Evolutionary conservation across 495 filamentous ascomycete genomes (phyloP), one percentile per base, ranked within the genome.

Genomic region (Mycothermus thermophilus): DNA sequence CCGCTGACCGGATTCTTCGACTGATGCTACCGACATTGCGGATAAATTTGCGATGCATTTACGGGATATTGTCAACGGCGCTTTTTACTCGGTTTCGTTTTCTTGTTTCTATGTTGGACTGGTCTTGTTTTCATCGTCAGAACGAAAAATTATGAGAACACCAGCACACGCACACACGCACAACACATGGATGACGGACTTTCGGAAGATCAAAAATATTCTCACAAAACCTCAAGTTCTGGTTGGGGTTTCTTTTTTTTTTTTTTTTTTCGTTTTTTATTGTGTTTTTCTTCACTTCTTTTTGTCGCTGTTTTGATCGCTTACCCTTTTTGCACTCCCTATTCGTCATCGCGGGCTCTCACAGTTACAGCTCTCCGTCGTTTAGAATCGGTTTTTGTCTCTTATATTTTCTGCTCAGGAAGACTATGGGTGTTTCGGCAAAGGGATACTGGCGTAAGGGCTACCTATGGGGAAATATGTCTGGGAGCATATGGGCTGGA

Each of bases 211-310:
- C 22, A 6, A 25, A 11, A 11, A 25, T 11, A 6, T 25, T 25
- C 22, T 11, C 22, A 6, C 22, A 11, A 6, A 6, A 25, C 22
- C 32, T 15, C 12, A 8, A 10, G 11, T 18, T 24, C 32, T 12
- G 16, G 32, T 11, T 5, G 22, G 10, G 21, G 9, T 34, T 47
- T 27, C 24, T 3, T 36, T 25, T 39, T 8, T 34, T 39, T 29
- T 25, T 30, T 14, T 30, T 16, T 27, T 37, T 30, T 39, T 29
- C 27, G 13, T 27, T 23, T 22, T 26, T 26, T 13, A 34, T 32
- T n/a, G 8, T 17, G 13, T 23, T 16, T 11, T 12, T 6, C 22
- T 34, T 26, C 21, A 8, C n/a, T 6, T 10, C 25, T 30, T 13
- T 3, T 12, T 24, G 4, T 21, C 22, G 11, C 6, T 11, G 11